Conservation (phyloP, 2,329 filamentous ascomycete genomes). For the Penicillium brasilianum region DNA sequence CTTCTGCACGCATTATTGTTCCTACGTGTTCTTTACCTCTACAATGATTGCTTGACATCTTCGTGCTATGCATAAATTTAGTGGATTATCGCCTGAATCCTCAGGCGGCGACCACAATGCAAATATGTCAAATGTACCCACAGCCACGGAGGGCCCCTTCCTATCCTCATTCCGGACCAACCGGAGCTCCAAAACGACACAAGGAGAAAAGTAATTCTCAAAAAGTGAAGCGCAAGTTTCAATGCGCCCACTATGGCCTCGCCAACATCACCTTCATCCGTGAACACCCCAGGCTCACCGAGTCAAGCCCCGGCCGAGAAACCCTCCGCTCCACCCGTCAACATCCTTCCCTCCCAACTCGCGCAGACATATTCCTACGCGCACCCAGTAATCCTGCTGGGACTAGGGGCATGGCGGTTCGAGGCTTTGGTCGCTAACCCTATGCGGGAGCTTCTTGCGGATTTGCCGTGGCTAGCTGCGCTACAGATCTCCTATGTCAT, state of each 20-base stretch:
- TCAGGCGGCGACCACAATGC: slow-evolving; percentile 7
- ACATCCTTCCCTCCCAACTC: slow-evolving; percentile 53
- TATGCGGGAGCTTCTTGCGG: slow-evolving; percentile 63
- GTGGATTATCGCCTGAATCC: background rate
- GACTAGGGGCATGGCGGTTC: slow-evolving; percentile 68
- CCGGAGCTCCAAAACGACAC: slow-evolving; percentile 18
- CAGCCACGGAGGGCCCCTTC: slow-evolving; percentile 2
- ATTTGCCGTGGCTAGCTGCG: slow-evolving; percentile 66
- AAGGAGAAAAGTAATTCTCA: background rate
- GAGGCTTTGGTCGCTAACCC: slow-evolving; percentile 71
- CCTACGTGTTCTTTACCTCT: background rate
- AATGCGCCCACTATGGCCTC: slow-evolving; percentile 27
- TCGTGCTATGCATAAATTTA: too few species aligned
- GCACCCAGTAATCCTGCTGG: slow-evolving; percentile 71
- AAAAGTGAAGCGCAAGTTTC: slow-evolving; percentile 10
- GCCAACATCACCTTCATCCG: slow-evolving; percentile 13
- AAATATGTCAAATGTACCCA: slow-evolving; percentile 22
- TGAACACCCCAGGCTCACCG: slow-evolving; percentile 10
- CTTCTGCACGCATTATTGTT: too few species aligned
- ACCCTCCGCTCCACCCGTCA: slow-evolving; percentile 48
- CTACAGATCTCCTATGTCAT: slow-evolving; percentile 67
- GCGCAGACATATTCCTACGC: slow-evolving; percentile 65
- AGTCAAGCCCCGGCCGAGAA: slow-evolving; percentile 30
- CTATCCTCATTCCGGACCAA: slow-evolving; percentile 18
- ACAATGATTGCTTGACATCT: background rate